Percentiles rank a stretch among this genome's conserved stretches.
Evolutionary conservation across 2,329 filamentous ascomycete species (phyloP).

Genomic region (Verticillium nonalfalfae): DNA sequence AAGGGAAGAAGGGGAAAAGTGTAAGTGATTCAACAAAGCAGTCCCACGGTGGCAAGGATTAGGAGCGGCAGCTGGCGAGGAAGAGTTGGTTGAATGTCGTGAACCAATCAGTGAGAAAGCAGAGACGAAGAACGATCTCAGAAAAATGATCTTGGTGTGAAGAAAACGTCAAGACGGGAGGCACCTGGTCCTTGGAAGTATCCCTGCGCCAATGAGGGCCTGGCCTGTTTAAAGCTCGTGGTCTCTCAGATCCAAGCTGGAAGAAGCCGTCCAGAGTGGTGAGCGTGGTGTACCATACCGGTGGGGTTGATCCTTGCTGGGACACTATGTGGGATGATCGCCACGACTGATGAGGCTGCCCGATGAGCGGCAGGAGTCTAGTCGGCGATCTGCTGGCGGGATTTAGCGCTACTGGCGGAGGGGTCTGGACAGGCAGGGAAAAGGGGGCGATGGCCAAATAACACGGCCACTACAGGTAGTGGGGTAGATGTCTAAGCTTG

Average conservation of each 20-base stretch:
- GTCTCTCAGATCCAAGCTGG: not conserved
- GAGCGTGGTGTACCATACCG: not conserved
- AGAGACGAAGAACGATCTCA: not conserved
- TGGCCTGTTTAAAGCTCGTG: not conserved
- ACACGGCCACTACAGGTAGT: not conserved
- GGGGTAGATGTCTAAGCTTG: not conserved
- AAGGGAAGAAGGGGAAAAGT: not conserved
- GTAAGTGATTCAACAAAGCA: not conserved
- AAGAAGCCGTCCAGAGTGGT: not conserved
- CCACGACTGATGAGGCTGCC: constrained; percentile 1
- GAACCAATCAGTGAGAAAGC: not conserved
- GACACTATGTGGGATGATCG: not conserved
- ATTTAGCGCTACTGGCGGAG: not conserved
- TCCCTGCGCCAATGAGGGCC: not conserved
- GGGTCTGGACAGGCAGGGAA: not conserved
- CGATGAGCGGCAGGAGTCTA: constrained; percentile 1
- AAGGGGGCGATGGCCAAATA: not conserved
- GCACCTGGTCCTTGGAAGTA: not conserved
- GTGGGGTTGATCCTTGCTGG: not conserved
- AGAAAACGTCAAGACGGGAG: not conserved
- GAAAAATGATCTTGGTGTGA: not conserved
- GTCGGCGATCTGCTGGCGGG: constrained; percentile 2
- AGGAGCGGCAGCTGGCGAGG: not conserved
- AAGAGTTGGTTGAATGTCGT: not conserved
- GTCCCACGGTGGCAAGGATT: not conserved